Conservation (phyloP, 768 basidiomycete genomes). For the Chalciporus chontae region DNA sequence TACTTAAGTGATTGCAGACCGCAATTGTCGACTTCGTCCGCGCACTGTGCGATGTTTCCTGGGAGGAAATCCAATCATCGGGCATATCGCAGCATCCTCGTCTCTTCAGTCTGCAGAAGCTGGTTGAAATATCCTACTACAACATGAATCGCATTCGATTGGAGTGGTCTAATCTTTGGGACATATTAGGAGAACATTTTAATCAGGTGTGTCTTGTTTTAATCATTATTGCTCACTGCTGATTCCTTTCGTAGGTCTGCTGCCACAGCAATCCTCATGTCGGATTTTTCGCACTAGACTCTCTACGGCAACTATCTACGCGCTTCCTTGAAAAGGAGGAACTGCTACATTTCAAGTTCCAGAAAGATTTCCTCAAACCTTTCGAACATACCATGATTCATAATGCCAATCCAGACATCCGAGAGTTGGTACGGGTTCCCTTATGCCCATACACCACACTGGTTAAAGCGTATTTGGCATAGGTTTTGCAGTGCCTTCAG, state of each 20-base stretch:
- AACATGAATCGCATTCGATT: slow-evolving; percentile 98
- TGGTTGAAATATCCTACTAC: slow-evolving; percentile 99
- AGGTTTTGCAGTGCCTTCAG: slow-evolving; percentile 96
- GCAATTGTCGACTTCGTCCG: slow-evolving; percentile 98
- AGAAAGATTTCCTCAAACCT: slow-evolving; percentile 97
- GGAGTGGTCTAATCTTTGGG: slow-evolving; percentile 98
- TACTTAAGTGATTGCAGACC: slow-evolving; percentile 46
- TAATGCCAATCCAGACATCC: slow-evolving; percentile 91
- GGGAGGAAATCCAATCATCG: slow-evolving; percentile 99
- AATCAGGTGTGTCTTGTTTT: slow-evolving; percentile 65
- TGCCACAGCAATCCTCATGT: slow-evolving; percentile 98
- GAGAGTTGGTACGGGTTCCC: slow-evolving; percentile 77
- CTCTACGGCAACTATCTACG: slow-evolving; percentile 95
- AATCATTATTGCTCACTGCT: slow-evolving; percentile 3
- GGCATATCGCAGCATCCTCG: slow-evolving; percentile 92
- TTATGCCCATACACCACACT: neutral
- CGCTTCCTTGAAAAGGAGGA: slow-evolving; percentile 99
- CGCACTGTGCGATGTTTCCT: slow-evolving; percentile 93
- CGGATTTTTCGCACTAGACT: slow-evolving; percentile 94
- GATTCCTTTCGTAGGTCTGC: slow-evolving; percentile 65
- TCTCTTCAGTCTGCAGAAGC: slow-evolving; percentile 93
- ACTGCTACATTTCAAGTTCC: slow-evolving; percentile 96
- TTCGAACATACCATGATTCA: slow-evolving; percentile 98
- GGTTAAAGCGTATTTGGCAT: neutral
- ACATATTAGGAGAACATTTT: slow-evolving; percentile 96